Conservation (phyloP, 1,284 basidiomycete species). For the Apiotrichum mycotoxinovorans region DNA sequence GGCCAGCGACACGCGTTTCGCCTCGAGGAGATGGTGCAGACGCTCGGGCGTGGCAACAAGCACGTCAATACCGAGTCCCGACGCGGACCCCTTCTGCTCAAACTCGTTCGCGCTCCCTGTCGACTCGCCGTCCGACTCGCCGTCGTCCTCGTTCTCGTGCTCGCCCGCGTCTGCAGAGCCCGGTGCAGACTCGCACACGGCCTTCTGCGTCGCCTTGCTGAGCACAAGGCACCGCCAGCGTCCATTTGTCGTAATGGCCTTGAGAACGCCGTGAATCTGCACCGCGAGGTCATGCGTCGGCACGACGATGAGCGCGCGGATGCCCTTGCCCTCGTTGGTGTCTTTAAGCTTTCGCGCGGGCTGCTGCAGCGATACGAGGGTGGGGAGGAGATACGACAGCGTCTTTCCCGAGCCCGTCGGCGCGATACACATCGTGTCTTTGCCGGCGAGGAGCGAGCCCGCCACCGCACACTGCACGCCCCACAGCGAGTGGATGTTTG, state of each 20-base stretch:
- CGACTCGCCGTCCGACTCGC: constrained; percentile 12
- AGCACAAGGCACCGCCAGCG: constrained; percentile 80
- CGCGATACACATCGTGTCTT: constrained; percentile 84
- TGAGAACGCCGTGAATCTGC: constrained; percentile 86
- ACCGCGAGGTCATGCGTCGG: constrained; percentile 96
- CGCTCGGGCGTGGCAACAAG: constrained; percentile 50
- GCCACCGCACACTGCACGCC: constrained; percentile 43
- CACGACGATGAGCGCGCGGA: constrained; percentile 75
- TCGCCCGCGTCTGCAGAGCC: constrained; percentile 12
- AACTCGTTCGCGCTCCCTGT: constrained; percentile 8
- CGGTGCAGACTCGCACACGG: constrained; percentile 43
- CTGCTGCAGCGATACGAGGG: constrained; percentile 63
- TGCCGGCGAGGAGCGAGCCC: constrained; percentile 53
- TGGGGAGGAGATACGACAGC: constrained; percentile 78
- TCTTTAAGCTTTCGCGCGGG: constrained; percentile 54
- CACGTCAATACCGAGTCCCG: constrained; percentile 41
- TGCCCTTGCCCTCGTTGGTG: constrained; percentile 57
- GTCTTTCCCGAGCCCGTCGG: constrained; percentile 96
- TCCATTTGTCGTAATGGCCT: constrained; percentile 61
- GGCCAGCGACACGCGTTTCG: constrained; percentile 62
- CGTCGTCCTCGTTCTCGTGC: constrained; percentile 12
- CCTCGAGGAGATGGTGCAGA: constrained; percentile 59
- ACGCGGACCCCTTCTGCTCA: background rate
- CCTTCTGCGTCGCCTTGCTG: constrained; percentile 66
- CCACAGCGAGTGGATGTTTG: constrained; percentile 37